Base-by-base conservation (phyloP, 371 early-diverging fungal genomes). In the Mucor irregularis region DNA sequence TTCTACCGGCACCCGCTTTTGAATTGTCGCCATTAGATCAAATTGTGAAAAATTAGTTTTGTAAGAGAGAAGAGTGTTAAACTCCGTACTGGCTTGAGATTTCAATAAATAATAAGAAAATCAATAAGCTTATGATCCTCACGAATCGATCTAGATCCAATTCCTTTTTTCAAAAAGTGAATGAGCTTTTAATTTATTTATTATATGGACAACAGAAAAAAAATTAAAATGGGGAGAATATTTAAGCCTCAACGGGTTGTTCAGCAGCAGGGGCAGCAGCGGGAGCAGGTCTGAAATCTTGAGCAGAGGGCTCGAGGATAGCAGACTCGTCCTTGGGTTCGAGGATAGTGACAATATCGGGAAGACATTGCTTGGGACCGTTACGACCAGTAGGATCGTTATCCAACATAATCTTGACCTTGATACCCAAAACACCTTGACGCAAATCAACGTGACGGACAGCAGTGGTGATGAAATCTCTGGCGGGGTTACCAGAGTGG, bases 351-450 rank as follows among this genome's bases (percentile, higher is more conserved):
- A 99, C 95, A 62, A 90, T 85, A 80, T 99, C 99, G 66, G 99
- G 97, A 55, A 99, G 89, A 62, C 95, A 87, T 73, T 85, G 92
- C 89, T 91, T 93, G 78, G 99, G 98, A 60, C 99, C 99, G 61
- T 81, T 73, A 75, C 92, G 94, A 74, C 99, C 99, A 62, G 88
- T 88, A 47, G 98, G 98, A 82, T 99, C 99, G 73, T 85, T 85
- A 63, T 93, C 96, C 64, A 96, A 86, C 99, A 99, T 99, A 77
- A 99, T 99, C 90, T 97, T 96, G 81, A 99, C 99, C 90, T 99
- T 98, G 83, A 99, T 93, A 82, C 99, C 99, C 60, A 99, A 87
- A 54, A 99, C 98, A 89, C 99, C 99, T 82, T 99, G 99, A 74
- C 99, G 95, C 76, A 99, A 88, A 64, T 98, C 84, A 68, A 99